phyloP scores from a whole-genome alignment of 2,329 filamentous ascomycete species.

The Botrytis elliptica region DNA sequence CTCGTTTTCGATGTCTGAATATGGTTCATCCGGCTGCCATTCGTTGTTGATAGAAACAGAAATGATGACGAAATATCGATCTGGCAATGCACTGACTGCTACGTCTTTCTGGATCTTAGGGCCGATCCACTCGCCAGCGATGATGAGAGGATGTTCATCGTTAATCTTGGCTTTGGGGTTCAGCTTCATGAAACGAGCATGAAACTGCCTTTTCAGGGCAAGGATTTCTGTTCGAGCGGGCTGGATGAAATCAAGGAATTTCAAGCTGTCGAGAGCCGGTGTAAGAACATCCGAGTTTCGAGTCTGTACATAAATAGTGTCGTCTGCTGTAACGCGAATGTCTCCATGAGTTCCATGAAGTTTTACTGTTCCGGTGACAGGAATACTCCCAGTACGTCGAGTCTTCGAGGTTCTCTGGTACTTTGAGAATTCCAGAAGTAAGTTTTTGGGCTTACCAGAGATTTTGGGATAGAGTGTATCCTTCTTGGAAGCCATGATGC shows the following conservation, averaged over 20 bases:
- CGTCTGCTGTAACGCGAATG: slow-evolving; percentile 25
- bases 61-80: slow-evolving; percentile 31
- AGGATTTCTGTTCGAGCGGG: neutral
- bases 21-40: slow-evolving; percentile 29
- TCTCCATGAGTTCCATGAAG: slow-evolving; percentile 33
- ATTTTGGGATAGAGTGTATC: slow-evolving; percentile 5
- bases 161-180: slow-evolving; percentile 21
- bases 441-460: slow-evolving; percentile 5
- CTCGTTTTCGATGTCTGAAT: slow-evolving; percentile 27
- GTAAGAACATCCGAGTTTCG: slow-evolving; percentile 23
- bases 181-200: slow-evolving; percentile 20
- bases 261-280: neutral
- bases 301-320: slow-evolving; percentile 28
- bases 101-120: slow-evolving; percentile 29
- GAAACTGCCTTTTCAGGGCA: slow-evolving; percentile 19
- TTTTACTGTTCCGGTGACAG: slow-evolving; percentile 31
- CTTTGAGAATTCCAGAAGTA: slow-evolving; percentile 2
- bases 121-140: slow-evolving; percentile 34
- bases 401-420: neutral
- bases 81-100: slow-evolving; percentile 22
- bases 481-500: neutral
- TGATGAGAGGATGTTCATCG: slow-evolving; percentile 26
- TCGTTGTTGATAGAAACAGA: slow-evolving; percentile 27
- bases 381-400: slow-evolving; percentile 4
- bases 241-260: neutral